Percentiles rank a stretch among this genome's conserved stretches.
These are phyloP conservation scores for Bipolaris zeicola DNA, from an alignment of 2,329 filamentous ascomycete genomes.

Conservation along the genomic window DNA sequence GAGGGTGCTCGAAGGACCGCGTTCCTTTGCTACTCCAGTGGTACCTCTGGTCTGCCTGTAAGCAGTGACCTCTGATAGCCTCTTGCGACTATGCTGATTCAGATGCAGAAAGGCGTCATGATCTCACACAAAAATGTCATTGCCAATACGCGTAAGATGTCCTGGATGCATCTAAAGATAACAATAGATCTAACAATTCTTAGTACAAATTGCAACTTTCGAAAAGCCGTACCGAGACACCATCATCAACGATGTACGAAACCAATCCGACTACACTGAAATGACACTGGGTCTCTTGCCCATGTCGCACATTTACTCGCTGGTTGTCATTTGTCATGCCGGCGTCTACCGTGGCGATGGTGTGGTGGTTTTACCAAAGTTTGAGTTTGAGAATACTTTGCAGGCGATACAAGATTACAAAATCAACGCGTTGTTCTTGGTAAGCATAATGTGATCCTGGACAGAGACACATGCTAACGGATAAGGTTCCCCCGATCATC, in stretches of 20 bases:
- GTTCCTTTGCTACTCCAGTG: slow-evolving; percentile 80
- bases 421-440: slow-evolving; percentile 70
- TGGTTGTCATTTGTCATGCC: slow-evolving; percentile 72
- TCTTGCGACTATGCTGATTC: slow-evolving; percentile 11
- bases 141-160: slow-evolving; percentile 62
- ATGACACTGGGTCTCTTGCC: slow-evolving; percentile 72
- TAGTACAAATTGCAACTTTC: slow-evolving; percentile 63
- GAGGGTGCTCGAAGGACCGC: slow-evolving; percentile 71
- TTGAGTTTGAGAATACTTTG: slow-evolving; percentile 71
- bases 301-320: slow-evolving; percentile 80
- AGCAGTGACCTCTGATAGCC: slow-evolving; percentile 22
- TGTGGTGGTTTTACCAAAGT: slow-evolving; percentile 74
- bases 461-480: slow-evolving; percentile 10
- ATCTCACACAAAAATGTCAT: slow-evolving; percentile 82
- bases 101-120: slow-evolving; percentile 75
- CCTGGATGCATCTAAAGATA: not conserved
- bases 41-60: slow-evolving; percentile 78
- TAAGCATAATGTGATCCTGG: slow-evolving; percentile 43
- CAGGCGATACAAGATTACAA: slow-evolving; percentile 69
- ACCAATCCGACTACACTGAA: slow-evolving; percentile 55
- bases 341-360: slow-evolving; percentile 74
- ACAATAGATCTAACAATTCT: not conserved
- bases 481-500: slow-evolving; percentile 77
- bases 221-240: slow-evolving; percentile 55
- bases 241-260: slow-evolving; percentile 38